A percentile compares a stretch with the other conserved stretches of the same genome.
Evolutionary conservation across 805 yeast genomes (phyloP).

Genomic region (Saccharomyces jurei): DNA sequence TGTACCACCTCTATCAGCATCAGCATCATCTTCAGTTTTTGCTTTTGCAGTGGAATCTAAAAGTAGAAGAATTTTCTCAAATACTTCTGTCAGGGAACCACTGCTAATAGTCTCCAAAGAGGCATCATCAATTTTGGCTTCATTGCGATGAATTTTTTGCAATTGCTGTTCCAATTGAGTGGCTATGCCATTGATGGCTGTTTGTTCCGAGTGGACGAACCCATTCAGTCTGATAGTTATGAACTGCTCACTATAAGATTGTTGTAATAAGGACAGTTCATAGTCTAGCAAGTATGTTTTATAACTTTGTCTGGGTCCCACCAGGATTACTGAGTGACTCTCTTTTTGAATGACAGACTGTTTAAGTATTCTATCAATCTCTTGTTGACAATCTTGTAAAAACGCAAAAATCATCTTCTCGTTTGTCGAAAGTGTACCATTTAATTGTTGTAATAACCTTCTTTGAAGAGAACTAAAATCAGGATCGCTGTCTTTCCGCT

Average conservation of each 20-base stretch:
- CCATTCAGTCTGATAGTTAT: slow-evolving; percentile 64
- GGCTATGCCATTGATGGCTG: slow-evolving; percentile 81
- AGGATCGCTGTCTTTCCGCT: slow-evolving; percentile 4
- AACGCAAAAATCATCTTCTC: slow-evolving; percentile 16
- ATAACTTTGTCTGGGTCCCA: slow-evolving; percentile 78
- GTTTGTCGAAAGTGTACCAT: slow-evolving; percentile 16
- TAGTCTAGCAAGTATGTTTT: slow-evolving; percentile 57
- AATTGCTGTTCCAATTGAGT: slow-evolving; percentile 59
- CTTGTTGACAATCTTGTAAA: slow-evolving; percentile 27
- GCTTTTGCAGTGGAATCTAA: slow-evolving; percentile 34
- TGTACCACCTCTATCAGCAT: slow-evolving; percentile 14
- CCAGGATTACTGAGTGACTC: slow-evolving; percentile 70
- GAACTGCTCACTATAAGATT: slow-evolving; percentile 41
- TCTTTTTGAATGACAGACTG: slow-evolving; percentile 61
- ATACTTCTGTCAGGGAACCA: slow-evolving; percentile 51
- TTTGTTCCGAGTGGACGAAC: slow-evolving; percentile 57
- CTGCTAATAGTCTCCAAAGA: slow-evolving; percentile 34
- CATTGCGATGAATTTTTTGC: slow-evolving; percentile 25
- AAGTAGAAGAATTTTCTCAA: slow-evolving; percentile 47
- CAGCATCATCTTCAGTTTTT: slow-evolving; percentile 17
- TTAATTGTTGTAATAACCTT: slow-evolving; percentile 16
- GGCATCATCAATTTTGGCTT: neutral
- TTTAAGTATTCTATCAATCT: slow-evolving; percentile 50
- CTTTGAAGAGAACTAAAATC: slow-evolving; percentile 15
- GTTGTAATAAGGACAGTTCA: slow-evolving; percentile 41